Conservation (phyloP, 2,329 filamentous ascomycete species). For the Fusarium sp. region DNA sequence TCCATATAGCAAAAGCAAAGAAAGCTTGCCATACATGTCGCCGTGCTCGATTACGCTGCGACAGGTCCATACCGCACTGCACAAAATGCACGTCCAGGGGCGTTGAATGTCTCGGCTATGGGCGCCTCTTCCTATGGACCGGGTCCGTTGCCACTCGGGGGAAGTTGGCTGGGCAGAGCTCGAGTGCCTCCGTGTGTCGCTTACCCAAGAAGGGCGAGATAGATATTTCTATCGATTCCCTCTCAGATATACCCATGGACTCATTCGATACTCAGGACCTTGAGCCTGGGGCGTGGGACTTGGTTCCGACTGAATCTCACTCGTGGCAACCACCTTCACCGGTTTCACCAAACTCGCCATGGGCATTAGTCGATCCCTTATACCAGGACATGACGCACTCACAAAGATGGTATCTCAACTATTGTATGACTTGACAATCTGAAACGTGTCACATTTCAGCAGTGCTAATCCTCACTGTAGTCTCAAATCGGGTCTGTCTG, state of each 20-base stretch:
- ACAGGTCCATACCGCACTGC: slow-evolving; percentile 61
- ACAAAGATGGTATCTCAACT: slow-evolving; percentile 54
- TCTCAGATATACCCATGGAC: slow-evolving; percentile 18
- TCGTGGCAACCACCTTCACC: slow-evolving; percentile 32
- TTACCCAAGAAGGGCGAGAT: slow-evolving; percentile 27
- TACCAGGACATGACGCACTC: slow-evolving; percentile 65
- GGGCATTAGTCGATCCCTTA: slow-evolving; percentile 55
- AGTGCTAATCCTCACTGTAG: slow-evolving; percentile 45
- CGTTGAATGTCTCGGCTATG: slow-evolving; percentile 63
- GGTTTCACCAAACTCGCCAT: slow-evolving; percentile 43
- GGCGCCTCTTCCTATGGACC: slow-evolving; percentile 64
- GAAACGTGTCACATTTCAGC: background rate
- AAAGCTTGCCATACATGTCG: slow-evolving; percentile 64
- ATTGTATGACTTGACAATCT: slow-evolving; percentile 46
- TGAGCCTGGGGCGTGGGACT: slow-evolving; percentile 16
- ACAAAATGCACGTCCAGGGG: slow-evolving; percentile 61
- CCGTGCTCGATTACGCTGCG: slow-evolving; percentile 62
- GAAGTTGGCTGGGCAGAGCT: slow-evolving; percentile 54
- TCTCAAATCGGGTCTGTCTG: slow-evolving; percentile 60
- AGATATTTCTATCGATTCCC: slow-evolving; percentile 11
- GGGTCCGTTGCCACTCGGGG: slow-evolving; percentile 57
- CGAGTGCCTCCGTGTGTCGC: slow-evolving; percentile 43
- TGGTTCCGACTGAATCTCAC: slow-evolving; percentile 4
- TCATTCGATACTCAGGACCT: slow-evolving; percentile 19
- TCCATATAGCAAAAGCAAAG: slow-evolving; percentile 33